Base-by-base conservation (phyloP, 371 early-diverging fungal genomes). In the Choanephora cucurbitarum region DNA sequence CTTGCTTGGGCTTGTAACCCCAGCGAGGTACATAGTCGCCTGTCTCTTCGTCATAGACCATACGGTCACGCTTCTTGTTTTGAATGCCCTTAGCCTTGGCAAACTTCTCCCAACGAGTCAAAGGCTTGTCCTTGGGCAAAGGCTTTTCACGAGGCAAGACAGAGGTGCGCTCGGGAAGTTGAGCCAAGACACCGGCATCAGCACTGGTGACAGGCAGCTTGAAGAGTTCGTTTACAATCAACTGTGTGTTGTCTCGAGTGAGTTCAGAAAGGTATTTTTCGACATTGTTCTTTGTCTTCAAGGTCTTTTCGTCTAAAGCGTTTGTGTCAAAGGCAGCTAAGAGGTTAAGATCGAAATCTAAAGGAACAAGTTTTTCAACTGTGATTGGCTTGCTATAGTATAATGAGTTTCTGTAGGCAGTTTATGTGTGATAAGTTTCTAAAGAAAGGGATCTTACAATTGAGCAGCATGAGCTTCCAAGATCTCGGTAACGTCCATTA, bases 101-200 rank as follows among this genome's bases (percentile, higher is more conserved):
- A 79, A 99, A 99, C 83, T 91, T 91, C 79, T 99, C 99, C 99
- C 99, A 99, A 64, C 94, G 88, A 6, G 99, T 99, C 76, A 85
- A 70, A 28, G 91, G 85, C 69, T 91, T 91, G 39, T 84, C 89
- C 75, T 91, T 91, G 50, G 97, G 95, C 37, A 94, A 80, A 19
- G 92, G 94, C 75, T 97, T 96, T 53, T 94, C 95, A 62, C 98
- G 87, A 23, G 98, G 97, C 13, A 97, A 55, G 1, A 64, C 52
- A 0, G 86, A 81, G 8, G 67, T 79, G 18, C 85, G 82, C 13
- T 68, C 73, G 13, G 96, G 96, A n/a, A 98, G 83, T 44, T 75
- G 62, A 5, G 93, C 98, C 57, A 95, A 77, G 21, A 90, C 82
- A 57, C 94, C 92, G 51, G 83, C 81, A 43, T 89, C 90, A 49